Base-by-base conservation (phyloP, 1,284 basidiomycete species). In the Cutaneotrichosporon dermatis region DNA sequence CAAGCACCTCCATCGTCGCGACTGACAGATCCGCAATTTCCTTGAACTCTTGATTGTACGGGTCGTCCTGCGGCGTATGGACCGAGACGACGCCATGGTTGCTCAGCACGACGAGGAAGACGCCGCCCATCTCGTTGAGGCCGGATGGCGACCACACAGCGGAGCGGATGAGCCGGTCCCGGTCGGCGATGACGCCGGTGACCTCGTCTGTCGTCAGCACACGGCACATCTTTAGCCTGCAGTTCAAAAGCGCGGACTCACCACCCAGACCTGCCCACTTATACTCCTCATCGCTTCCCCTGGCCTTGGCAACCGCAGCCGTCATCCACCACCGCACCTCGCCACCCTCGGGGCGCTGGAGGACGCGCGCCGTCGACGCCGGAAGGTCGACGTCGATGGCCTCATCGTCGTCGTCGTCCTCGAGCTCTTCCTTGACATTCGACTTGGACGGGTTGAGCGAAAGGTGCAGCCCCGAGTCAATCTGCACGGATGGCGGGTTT, bases 141-240 rank as follows among this genome's bases (percentile, higher is more conserved):
- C 71, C 72, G 0, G 74, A 71, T 0, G 75, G 73, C 5, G 73
- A 75, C 75, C 75, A 77, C 1, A 69, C 59, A 9, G 70, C 71
- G 11, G 61, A 48, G 51, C 67, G 62, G 2, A 68, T 56, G 11
- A 57, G 51, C 3, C 64, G 45, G 25, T 71, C 69, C 34, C 63
- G 68, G n/a, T 71, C 67, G 1, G 55, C 46, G 2, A 69, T 11
- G 2, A 69, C 45, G 6, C 61, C 64, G 4, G 58, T 68, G 9
- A 55, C 57, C 57, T 70, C 69, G 37, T 74, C 72, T 75, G 48
- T 35, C 4, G 35, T 58, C 37, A 61, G 63, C 46, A 2, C 3
- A 16, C 52, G 15, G 9, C 34, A 5, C 4, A 15, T 6, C 6
- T 39, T n/a, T 33, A 6, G 34, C 10, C 0, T 8, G 25, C 25